phyloP scores from a whole-genome alignment of 2,329 filamentous ascomycete species.

The Aspergillus tanneri region DNA sequence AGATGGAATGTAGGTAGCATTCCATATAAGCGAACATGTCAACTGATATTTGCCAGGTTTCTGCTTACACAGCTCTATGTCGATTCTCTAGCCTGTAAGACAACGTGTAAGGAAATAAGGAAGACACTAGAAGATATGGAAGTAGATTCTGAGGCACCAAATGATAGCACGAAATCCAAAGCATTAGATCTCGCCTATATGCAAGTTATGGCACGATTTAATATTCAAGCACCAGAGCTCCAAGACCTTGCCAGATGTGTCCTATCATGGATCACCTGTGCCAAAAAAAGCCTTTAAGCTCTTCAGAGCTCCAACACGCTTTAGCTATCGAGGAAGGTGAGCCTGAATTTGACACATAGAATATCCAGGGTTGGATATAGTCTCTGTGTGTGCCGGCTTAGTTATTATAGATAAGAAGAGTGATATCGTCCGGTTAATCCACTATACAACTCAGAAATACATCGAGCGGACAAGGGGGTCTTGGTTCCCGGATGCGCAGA shows the following conservation, averaged over 20 bases:
- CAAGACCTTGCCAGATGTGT: constrained; percentile 40
- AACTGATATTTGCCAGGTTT: constrained; percentile 21
- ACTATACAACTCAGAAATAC: constrained; percentile 36
- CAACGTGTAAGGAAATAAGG: constrained; percentile 31
- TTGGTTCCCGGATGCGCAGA: constrained; percentile 18
- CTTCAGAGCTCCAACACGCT: constrained; percentile 44
- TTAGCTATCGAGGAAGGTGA: constrained; percentile 39
- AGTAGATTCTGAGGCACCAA: constrained; percentile 23
- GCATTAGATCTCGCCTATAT: constrained; percentile 44
- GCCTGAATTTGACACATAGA: constrained; percentile 34
- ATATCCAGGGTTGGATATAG: constrained; percentile 32
- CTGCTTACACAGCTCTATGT: constrained; percentile 27
- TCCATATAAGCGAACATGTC: neutral
- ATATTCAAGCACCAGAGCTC: constrained; percentile 35
- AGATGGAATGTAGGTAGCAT: constrained; percentile 36
- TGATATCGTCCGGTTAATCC: constrained; percentile 33
- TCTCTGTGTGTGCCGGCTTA: constrained; percentile 34
- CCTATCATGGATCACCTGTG: constrained; percentile 45
- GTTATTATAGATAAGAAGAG: constrained; percentile 33
- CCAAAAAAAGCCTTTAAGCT: constrained; percentile 36
- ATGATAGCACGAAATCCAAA: neutral
- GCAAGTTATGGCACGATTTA: constrained; percentile 45
- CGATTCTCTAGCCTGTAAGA: constrained; percentile 19
- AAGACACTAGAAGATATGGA: constrained; percentile 33
- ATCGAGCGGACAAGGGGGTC: constrained; percentile 18